Evolutionary conservation across 1,284 basidiomycete species (phyloP), one percentile per base, ranked within the genome.

Genomic region (Coniophora puteana): DNA sequence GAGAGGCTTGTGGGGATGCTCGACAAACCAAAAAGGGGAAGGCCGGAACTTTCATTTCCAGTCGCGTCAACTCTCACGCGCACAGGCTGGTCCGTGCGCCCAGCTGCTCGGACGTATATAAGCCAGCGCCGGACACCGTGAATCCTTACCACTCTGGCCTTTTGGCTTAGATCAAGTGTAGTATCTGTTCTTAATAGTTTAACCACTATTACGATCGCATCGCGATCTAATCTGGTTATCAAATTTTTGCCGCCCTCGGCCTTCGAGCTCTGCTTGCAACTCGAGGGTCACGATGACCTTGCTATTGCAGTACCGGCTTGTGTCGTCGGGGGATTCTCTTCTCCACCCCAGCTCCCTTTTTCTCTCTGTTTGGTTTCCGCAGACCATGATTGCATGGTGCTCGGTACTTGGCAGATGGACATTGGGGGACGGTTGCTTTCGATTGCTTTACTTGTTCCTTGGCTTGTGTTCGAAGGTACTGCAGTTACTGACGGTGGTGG

Each of bases 141-240:
- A 33, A 33, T 71, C 72, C 51, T 74, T 71, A 81, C 78, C 79
- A 81, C 80, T 88, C 78, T 86, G 84, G 80, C 83, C 85, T 83
- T 83, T 85, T 84, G 84, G 83, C 80, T 85, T 88, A 84, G 83
- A 85, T 83, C 83, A 86, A 86, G 83, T 86, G 83, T 86, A 85
- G 83, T 85, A 85, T 85, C 82, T 86, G 82, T 86, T 85, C 82
- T 85, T 84, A 80, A 80, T 78, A 79, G 78, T 78, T 79, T 79
- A 80, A 79, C 75, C 75, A 76, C 76, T 80, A 78, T 78, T 10
- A n/a, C n/a, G 26, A 17, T 11, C 10, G 31, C 31, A 33, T 16
- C 16, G 31, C 31, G 10, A 11, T 17, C 31, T 33, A 11, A 10
- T 17, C 17, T 33, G 31, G 31, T 33, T 33, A 33, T 33, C 16